Base-by-base conservation (phyloP, 2,329 filamentous ascomycete genomes). In the Dryadomyces quercus-mongolicae region DNA sequence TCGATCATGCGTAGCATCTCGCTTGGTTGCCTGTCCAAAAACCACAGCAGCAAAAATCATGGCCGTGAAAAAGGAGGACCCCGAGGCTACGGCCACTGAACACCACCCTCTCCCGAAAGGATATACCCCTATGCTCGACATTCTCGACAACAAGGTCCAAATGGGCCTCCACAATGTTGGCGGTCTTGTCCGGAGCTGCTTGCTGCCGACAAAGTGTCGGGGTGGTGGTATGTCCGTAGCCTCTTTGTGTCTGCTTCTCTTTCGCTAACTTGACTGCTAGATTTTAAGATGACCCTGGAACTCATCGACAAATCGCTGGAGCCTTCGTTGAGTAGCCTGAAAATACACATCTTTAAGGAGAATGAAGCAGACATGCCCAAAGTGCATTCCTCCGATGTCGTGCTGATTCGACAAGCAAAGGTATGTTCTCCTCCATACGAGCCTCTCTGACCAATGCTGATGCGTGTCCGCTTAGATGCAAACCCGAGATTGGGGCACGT, bases 121-220 rank as follows among this genome's bases (percentile, higher is more conserved):
- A 31, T 31, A 31, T 8, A 31, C 25, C 25, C 4, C 25, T 8
- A 12, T 40, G 36, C 36, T 13, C 10, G 15, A 12, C 36, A 16
- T 40, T 12, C 36, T 40, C 10, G 36, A 40, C 15, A 16, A 16
- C 4, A 4, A 12, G 36, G 8, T 12, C 10, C 10, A 4, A 5
- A 8, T 4, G 7, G 36, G 36, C 36, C 3, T 40, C 3, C 8
- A 9, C 36, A 40, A 12, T 40, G 36, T 40, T 16, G 36, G 10
- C 51, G 90, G 88, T 1, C 67, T 92, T 5, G 78, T 92, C 3
- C 78, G 80, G 52, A 86, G 92, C 60, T 75, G 74, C 50, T 74
- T 80, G 55, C 67, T 73, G 1, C 77, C 81, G 1, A 72, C 71
- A 0, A 54, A 15, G 15, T 18, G 38, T 13, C 31, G 13, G 6